Conservation (phyloP, 2,329 filamentous ascomycete species). For the Exserohilum rostratum region DNA sequence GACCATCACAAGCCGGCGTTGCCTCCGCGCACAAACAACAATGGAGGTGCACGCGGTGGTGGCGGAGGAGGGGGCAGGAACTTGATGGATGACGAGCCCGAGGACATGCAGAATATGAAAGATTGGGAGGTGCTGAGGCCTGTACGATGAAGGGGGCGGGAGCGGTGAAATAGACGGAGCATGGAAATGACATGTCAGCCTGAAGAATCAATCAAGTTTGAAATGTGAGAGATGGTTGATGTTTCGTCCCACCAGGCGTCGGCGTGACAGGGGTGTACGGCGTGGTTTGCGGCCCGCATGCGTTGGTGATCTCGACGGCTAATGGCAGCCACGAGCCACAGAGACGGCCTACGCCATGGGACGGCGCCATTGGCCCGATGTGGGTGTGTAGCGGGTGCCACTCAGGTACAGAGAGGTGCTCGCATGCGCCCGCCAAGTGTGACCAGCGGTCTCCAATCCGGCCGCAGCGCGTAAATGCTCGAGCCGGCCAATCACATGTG, state of each 20-base stretch:
- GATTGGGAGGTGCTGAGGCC: conserved; percentile 50
- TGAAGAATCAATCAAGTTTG: background rate
- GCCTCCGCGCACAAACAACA: conserved; percentile 42
- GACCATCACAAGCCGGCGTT: conserved; percentile 35
- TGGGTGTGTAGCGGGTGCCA: conserved; percentile 16
- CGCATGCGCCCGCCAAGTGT: conserved; percentile 44
- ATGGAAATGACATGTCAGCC: background rate
- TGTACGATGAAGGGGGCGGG: conserved; percentile 1
- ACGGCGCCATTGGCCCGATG: background rate
- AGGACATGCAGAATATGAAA: conserved; percentile 41
- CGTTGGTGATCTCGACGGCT: background rate
- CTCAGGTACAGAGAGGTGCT: conserved; percentile 22
- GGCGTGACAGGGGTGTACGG: conserved; percentile 6
- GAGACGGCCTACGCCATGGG: background rate
- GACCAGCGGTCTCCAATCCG: conserved; percentile 35
- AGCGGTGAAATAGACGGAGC: background rate
- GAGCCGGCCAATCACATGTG: conserved; percentile 30
- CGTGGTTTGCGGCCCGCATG: conserved; percentile 12
- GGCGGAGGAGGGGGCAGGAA: conserved; percentile 26
- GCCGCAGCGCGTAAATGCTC: conserved; percentile 40
- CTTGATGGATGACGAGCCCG: conserved; percentile 46
- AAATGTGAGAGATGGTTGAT: background rate
- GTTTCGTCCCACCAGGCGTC: background rate
- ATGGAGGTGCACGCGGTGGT: conserved; percentile 21
- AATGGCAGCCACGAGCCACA: conserved; percentile 10